Base-by-base conservation (phyloP, 1,284 basidiomycete genomes). In the Ganoderma meredithae region DNA sequence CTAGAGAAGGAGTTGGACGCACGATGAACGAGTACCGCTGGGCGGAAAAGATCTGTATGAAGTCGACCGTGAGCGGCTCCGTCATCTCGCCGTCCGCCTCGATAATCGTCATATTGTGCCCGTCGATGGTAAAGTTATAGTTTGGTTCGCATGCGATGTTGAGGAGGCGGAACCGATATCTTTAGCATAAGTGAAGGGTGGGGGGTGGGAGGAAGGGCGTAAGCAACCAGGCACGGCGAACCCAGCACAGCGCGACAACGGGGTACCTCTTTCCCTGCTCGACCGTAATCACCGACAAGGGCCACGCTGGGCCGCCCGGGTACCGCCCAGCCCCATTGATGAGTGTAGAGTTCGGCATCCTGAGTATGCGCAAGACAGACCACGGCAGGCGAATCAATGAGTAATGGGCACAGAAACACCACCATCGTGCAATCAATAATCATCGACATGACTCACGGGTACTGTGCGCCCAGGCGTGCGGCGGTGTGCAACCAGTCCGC, bases 271-370 rank as follows among this genome's bases (percentile, higher is more conserved):
- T 81, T 56, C 77, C 71, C 1, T 47, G 40, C 15, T 62, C 55
- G n/a, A 81, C 79, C 17, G 68, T 76, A 63, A 83, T 74, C 3
- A 82, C 78, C 1, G 79, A 71, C 25, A 82, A 68, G 0, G 73
- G 65, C 15, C 73, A 71, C 4, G 68, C 63, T 1, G 75, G 68
- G 22, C 53, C 66, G 5, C 8, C 22, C 7, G 52, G 17, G 53
- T 68, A 79, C 13, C 80, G 76, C 7, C 85, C 85, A 25, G 77
- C 75, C 5, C 84, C 84, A 61, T 90, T 90, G 74, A 90, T 85
- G 12, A 89, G 74, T 1, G 84, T 86, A 0, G 83, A 40, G 47
- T 75, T 56, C 8, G 55, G 55, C 33, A 10, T 33, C 55, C 9
- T 52, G 15, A 22, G 15, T 22, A 1, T 8, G 44, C n/a, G 44